A percentile compares a stretch with the other conserved stretches of the same genome.
Conservation (phyloP, 345 rosid species). For the Populus deltoides region DNA sequence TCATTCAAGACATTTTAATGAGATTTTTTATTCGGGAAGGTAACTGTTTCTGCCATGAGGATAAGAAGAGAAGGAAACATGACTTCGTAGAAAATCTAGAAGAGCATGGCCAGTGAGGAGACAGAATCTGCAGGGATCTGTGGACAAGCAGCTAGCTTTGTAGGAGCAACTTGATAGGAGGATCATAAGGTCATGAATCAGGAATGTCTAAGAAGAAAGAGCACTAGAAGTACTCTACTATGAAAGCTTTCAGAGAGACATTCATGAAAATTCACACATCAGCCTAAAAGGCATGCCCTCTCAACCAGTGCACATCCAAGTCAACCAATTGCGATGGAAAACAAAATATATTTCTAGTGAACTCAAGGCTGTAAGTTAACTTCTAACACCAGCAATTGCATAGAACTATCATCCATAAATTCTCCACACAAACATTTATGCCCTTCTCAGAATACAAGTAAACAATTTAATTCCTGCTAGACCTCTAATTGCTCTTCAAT, state of each 20-base stretch:
- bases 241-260: not conserved
- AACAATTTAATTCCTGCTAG: constrained; percentile 24
- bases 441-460: not conserved
- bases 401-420: constrained; percentile 3
- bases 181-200: not conserved
- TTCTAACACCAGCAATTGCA: constrained; percentile 15
- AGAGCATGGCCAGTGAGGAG: not conserved
- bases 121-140: not conserved
- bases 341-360: constrained; percentile 8
- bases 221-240: too few relatives aligned
- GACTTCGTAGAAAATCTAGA: not conserved
- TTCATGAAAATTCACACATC: too few relatives aligned
- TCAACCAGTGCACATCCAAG: too few relatives aligned
- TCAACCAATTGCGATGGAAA: too few relatives aligned
- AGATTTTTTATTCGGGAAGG: too few relatives aligned
- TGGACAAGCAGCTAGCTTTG: not conserved
- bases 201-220: too few relatives aligned
- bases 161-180: not conserved
- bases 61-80: not conserved
- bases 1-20: too few relatives aligned
- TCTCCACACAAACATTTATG: not conserved
- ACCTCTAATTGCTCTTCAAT: constrained; percentile 19
- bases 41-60: too few relatives aligned
- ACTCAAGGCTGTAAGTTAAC: constrained; percentile 10
- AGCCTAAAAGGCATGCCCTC: too few relatives aligned